Base-by-base conservation (phyloP, 768 basidiomycete species). In the Grammothele lineata region DNA sequence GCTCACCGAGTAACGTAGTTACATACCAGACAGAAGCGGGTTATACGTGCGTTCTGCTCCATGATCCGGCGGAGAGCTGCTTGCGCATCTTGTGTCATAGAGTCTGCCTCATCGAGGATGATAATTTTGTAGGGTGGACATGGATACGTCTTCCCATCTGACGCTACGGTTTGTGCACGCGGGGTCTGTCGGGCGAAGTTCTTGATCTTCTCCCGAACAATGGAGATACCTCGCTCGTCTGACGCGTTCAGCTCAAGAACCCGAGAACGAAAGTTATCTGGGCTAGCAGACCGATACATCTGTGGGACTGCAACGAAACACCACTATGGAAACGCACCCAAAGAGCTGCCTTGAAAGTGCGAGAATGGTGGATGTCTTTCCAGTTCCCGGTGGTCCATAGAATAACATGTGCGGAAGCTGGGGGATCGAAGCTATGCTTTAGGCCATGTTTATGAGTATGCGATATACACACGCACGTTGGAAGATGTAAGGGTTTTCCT, bases 61-160 rank as follows among this genome's bases (percentile, higher is more conserved):
- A 99, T 99, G 63, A 98, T 98, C n/a, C 96, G 81, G 34, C 96
- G 77, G 33, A 99, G 72, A 0, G 96, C 96, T 26, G 87, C 93
- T 65, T 99, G 96, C 4, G 96, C 96, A 62, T 99, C 96, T 69
- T 98, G 95, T 5, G 96, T 99, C 96, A 99, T 99, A 5, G 92
- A 95, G 65, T 99, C 96, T 18, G 96, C 96, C 68, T 99, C 96
- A 59, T 99, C 96, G 21, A 99, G 80, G 53, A 99, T 98, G 62
- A 99, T 87, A 54, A 99, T 95, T 65, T 99, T 99, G 74, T 91
- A 99, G 0, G 96, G 96, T 12, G 96, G 96, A 63, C 90, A 95
- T 36, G 94, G 95, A 62, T 97, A 98, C 35, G 73, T 77, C 60
- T 87, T 87, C 19, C 83, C 83, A 53, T 90, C 86, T 0, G 85